Conservation (phyloP, 75 land plant genomes). For the Picea glauca region DNA sequence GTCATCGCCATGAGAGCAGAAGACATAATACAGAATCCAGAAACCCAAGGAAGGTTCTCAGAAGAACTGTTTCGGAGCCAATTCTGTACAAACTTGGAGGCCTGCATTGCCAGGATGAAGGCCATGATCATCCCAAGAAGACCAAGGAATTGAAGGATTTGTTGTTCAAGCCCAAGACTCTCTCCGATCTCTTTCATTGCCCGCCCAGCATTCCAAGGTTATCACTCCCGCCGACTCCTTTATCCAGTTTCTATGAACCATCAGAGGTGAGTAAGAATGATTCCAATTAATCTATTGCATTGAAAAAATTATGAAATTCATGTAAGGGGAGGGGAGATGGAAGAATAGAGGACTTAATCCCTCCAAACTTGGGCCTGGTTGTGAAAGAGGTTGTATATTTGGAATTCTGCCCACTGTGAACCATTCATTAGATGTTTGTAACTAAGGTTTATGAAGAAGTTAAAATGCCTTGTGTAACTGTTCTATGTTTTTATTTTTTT, state of each 20-base stretch:
- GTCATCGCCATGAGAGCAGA: not conserved
- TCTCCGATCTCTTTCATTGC: slow-evolving; percentile 3
- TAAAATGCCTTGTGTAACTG: too few species aligned
- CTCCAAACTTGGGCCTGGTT: too few species aligned
- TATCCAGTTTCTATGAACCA: not conserved
- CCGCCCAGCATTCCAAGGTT: not conserved
- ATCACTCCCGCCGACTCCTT: not conserved
- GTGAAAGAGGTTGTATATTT: too few species aligned
- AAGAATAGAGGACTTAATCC: too few species aligned
- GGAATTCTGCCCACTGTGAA: too few species aligned
- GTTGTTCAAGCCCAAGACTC: not conserved
- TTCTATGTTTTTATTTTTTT: too few species aligned
- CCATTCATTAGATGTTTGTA: too few species aligned
- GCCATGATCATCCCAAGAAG: not conserved
- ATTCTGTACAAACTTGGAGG: not conserved
- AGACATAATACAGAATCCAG: not conserved
- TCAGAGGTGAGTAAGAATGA: not conserved
- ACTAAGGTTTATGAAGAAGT: too few species aligned
- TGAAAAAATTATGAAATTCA: not conserved
- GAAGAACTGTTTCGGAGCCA: slow-evolving; percentile 2
- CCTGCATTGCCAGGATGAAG: not conserved
- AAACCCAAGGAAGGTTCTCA: not conserved
- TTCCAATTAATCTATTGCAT: not conserved
- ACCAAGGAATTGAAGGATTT: not conserved
- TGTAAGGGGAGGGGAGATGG: not conserved